Base-by-base conservation (phyloP, 805 yeast genomes). In the Pichia nanzhaoensis region DNA sequence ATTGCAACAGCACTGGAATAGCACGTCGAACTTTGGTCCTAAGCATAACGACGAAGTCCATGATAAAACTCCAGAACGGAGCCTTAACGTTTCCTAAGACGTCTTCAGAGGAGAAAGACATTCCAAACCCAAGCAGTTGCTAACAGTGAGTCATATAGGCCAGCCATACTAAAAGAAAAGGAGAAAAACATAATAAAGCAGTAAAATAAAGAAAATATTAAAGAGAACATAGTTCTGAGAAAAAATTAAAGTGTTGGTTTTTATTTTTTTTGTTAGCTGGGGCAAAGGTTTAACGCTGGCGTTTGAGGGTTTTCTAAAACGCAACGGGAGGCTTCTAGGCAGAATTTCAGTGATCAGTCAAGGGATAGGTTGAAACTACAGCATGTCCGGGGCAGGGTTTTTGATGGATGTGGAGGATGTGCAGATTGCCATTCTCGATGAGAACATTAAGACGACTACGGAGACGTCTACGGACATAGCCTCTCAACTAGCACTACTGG, bases 341-440 rank as follows among this genome's bases (percentile, higher is more conserved):
- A 24, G 28, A 24, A 7, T 30, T 8, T 30, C 14, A 14, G 5
- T 8, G 16, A 7, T 30, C 14, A 30, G n/a, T 30, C 14, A 30
- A 10, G 28, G 10, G 5, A 30, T 14, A 30, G 9, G 3, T n/a
- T n/a, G n/a, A n/a, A n/a, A n/a, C n/a, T n/a, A n/a, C n/a, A n/a
- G n/a, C n/a, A 18, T 34, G 36, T 18, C 38, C 3, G 17, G 33
- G 7, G 7, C 17, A 10, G 31, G 19, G 19, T 37, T 37, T 13
- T 5, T 37, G 9, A 39, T 39, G 41, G 90, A 83, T 55, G 68
- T 80, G 2, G 90, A 84, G 55, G 91, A 83, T 59, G 89, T 90
- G 2, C 96, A 88, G 54, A 80, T 87, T 30, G 81, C 87, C 2
- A 89, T 89, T 4, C 71, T 89, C 28, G 84, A 86, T 42, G 93